Percentiles rank a stretch among this genome's conserved stretches.
Evolutionary conservation across 176 grass and related monocot species (phyloP).

Genomic region (Alopecurus myosuroides): DNA sequence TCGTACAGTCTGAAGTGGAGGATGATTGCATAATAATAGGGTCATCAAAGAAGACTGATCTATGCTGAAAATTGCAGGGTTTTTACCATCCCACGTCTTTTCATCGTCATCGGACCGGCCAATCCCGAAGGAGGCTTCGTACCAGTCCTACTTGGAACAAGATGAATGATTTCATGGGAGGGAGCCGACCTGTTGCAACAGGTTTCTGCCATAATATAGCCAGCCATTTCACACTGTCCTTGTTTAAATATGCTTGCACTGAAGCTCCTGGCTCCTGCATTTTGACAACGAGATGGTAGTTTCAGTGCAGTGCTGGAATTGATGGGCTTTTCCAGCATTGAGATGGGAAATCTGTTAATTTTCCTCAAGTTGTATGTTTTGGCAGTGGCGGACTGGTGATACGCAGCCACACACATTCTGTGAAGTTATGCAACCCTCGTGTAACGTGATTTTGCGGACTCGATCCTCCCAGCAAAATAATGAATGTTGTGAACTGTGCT

Average conservation of each 20-base stretch:
- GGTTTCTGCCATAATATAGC: not conserved
- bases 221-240: not conserved
- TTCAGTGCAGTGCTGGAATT: not conserved
- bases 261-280: not conserved
- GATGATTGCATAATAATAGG: not conserved
- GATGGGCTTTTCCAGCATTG: not conserved
- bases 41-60: conserved; percentile 18
- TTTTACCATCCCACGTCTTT: not conserved
- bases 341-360: not conserved
- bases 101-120: not conserved
- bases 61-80: conserved; percentile 16
- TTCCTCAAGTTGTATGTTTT: not conserved
- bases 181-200: not conserved
- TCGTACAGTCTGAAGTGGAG: conserved; percentile 28
- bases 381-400: not conserved
- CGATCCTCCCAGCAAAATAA: not conserved
- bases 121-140: not conserved
- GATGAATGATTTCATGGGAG: not conserved
- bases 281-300: not conserved
- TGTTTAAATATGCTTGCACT: not conserved
- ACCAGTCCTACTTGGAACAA: not conserved
- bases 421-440: not conserved
- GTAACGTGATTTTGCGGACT: not conserved
- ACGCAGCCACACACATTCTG: not conserved
- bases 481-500: not conserved